These are phyloP conservation scores for Ustilago lituana DNA, from an alignment of 1,284 basidiomycete species.

Conservation along the genomic window DNA sequence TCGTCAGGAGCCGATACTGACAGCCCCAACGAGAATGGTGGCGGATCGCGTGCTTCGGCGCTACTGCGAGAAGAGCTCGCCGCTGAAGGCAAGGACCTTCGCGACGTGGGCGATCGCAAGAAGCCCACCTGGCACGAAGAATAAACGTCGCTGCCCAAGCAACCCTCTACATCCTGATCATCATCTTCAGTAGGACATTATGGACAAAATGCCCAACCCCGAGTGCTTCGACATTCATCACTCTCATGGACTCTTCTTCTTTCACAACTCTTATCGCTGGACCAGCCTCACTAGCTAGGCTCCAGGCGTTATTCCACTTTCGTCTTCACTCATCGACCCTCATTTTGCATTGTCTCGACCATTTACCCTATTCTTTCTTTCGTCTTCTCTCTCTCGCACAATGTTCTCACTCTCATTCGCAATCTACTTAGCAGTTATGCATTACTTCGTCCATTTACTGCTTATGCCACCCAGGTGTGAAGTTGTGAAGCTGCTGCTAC, in stretches of 20 bases:
- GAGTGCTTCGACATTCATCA: no score
- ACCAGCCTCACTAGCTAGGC: no score
- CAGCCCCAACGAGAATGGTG: slow-evolving; percentile 25
- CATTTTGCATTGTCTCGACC: not conserved
- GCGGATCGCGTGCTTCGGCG: slow-evolving; percentile 19
- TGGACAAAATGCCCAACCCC: no score
- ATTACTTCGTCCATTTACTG: not conserved
- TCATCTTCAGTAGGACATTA: no score
- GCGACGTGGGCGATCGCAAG: slow-evolving; percentile 48
- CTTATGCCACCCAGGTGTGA: no score
- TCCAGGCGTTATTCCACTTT: no score
- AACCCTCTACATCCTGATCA: not conserved
- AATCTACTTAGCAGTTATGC: not conserved
- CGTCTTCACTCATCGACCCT: not conserved
- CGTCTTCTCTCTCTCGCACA: not conserved
- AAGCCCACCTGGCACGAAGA: slow-evolving; percentile 51
- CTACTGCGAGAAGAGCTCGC: slow-evolving; percentile 53
- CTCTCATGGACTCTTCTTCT: no score
- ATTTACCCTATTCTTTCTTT: not conserved
- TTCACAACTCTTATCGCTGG: no score
- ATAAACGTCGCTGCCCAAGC: not conserved
- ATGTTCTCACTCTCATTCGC: not conserved
- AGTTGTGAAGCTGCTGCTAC: no score
- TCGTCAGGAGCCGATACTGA: slow-evolving; percentile 32
- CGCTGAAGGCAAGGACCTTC: slow-evolving; percentile 50